Base-by-base conservation (phyloP, 441 rosid species). In the Populus hybrid region DNA sequence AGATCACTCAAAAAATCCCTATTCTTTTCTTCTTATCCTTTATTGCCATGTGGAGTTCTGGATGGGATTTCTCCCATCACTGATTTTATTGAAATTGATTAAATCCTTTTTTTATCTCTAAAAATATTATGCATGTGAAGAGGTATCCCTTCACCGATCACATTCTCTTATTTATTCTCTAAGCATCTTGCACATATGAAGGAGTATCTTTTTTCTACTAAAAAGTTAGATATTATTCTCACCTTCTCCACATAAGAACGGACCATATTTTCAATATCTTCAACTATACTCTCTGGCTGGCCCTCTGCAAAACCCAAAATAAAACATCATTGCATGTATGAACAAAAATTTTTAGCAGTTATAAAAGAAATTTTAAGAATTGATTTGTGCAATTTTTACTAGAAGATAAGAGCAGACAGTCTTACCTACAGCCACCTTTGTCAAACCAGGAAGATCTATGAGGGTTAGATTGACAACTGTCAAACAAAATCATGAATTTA, bases 341-440 rank as follows among this genome's bases (percentile, higher is more conserved):
- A 78, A 79, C 53, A 6, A 73, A 26, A 77, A 71, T 46, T 11
- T 74, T 1, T 4, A 42, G 32, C 65, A 3, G 35, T 74, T 9
- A 16, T 8, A 34, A 77, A 67, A 21, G 65, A 42, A 64, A 65
- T 63, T 28, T 30, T 38, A 46, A 38, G 67, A 46, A 74, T 11
- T 2, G 8, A 70, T 2, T 8, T 32, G 35, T 18, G 28, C 70
- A 65, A 66, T 40, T 61, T 68, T 70, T 36, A 64, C 66, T 68
- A 34, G 71, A 35, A 73, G 63, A 70, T 64, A 9, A 79, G 50
- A 74, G 78, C 35, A 30, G n/a, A 18, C 24, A 70, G 40, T 75
- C 79, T 91, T 91, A 96, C 98, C 99, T 84, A 93, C 97, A 81
- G 99, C 99, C 82, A 97, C 99, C 89, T 97, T 97, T 4, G 98